These are phyloP conservation scores for Neopestalotiopsis rosae DNA, from an alignment of 2,329 filamentous ascomycete genomes.

Conservation along the genomic window DNA sequence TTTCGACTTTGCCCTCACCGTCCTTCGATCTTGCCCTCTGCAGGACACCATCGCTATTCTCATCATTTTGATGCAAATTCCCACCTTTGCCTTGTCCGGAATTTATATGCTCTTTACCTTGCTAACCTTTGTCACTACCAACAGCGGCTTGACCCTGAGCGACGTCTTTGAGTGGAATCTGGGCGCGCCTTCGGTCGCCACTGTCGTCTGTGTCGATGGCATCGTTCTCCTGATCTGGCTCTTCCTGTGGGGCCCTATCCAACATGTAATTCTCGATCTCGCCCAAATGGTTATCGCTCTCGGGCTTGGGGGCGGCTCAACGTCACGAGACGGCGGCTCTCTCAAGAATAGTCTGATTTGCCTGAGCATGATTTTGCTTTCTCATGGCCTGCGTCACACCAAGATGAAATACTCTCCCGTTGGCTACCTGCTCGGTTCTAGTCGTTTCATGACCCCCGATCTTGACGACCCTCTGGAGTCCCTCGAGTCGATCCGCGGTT, in stretches of 20 bases:
- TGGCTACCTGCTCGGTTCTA: constrained; percentile 51
- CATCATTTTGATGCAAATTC: constrained; percentile 92
- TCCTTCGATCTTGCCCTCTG: constrained; percentile 87
- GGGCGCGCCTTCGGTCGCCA: constrained; percentile 84
- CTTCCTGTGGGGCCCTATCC: constrained; percentile 84
- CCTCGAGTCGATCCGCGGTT: constrained; percentile 44
- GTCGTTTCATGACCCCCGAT: constrained; percentile 50
- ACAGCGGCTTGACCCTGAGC: constrained; percentile 80
- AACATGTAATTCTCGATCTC: constrained; percentile 86
- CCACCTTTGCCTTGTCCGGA: constrained; percentile 83
- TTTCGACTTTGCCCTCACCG: constrained; percentile 80
- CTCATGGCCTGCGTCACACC: constrained; percentile 58
- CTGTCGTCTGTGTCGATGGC: constrained; percentile 82
- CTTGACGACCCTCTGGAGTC: constrained; percentile 54
- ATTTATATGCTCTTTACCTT: constrained; percentile 93
- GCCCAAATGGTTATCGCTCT: constrained; percentile 94
- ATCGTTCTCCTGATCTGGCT: constrained; percentile 86
- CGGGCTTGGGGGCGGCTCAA: constrained; percentile 82
- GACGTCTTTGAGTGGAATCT: constrained; percentile 90
- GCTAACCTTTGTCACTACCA: constrained; percentile 86
- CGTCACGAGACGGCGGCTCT: constrained; percentile 69
- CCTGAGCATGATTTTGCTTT: constrained; percentile 68
- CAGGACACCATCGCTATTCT: constrained; percentile 96
- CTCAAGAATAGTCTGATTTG: constrained; percentile 73
- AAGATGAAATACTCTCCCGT: constrained; percentile 53